Percentiles rank a stretch among this genome's conserved stretches.
phyloP scores from a whole-genome alignment of 2,329 filamentous ascomycete genomes.

The Cucurbitaria berberidis region DNA sequence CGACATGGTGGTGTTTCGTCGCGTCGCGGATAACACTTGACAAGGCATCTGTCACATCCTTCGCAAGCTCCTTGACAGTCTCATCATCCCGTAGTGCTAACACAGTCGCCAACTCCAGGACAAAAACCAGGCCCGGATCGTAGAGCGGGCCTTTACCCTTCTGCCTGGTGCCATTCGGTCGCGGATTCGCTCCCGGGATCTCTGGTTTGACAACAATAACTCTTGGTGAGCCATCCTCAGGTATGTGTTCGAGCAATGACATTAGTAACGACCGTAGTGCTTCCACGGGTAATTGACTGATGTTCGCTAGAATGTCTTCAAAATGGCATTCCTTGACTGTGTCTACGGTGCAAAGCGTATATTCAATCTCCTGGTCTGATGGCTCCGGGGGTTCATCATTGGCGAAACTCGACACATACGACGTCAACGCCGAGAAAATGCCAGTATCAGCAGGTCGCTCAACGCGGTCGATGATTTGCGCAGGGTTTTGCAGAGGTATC shows the following conservation, averaged over 20 bases:
- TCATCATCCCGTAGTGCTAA: slow-evolving; percentile 77
- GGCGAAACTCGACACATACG: slow-evolving; percentile 97
- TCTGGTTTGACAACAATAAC: slow-evolving; percentile 94
- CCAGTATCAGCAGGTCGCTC: slow-evolving; percentile 79
- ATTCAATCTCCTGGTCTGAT: slow-evolving; percentile 95
- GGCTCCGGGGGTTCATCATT: slow-evolving; percentile 97
- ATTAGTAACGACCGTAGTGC: slow-evolving; percentile 69
- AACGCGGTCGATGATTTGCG: slow-evolving; percentile 89
- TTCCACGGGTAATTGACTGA: slow-evolving; percentile 69
- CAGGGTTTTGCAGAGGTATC: slow-evolving; percentile 89
- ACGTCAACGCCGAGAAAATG: slow-evolving; percentile 91
- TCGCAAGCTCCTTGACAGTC: slow-evolving; percentile 75
- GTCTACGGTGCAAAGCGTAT: slow-evolving; percentile 91
- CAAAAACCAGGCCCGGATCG: slow-evolving; percentile 84
- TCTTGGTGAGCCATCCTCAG: slow-evolving; percentile 78
- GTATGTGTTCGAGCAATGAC: slow-evolving; percentile 80
- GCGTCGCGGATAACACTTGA: slow-evolving; percentile 82
- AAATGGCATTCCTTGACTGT: slow-evolving; percentile 91
- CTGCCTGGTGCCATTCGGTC: slow-evolving; percentile 65
- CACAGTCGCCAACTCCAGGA: slow-evolving; percentile 88
- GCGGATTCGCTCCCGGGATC: slow-evolving; percentile 66
- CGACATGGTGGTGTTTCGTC: slow-evolving; percentile 78
- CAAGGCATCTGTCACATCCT: slow-evolving; percentile 79
- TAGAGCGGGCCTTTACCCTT: slow-evolving; percentile 69
- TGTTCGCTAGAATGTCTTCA: slow-evolving; percentile 79